phyloP scores from a whole-genome alignment of 164 flowering plant species.

The Nymphaea colorata region DNA sequence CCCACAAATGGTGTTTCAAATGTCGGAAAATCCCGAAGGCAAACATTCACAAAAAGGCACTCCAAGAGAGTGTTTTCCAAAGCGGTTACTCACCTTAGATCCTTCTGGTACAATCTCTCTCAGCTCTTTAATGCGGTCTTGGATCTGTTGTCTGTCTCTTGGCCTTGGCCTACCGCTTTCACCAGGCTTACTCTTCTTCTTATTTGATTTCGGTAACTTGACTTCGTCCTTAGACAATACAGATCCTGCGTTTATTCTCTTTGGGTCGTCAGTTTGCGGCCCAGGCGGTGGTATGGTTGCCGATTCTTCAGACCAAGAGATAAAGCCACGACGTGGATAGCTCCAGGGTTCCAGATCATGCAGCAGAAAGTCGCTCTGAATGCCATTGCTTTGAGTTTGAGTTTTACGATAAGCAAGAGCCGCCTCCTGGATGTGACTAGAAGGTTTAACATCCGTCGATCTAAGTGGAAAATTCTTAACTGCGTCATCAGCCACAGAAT shows the following conservation, averaged over 20 bases:
- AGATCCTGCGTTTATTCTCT: neutral
- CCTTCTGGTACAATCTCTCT: constrained; percentile 80
- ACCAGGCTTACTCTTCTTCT: constrained; percentile 27
- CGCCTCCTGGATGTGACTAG: neutral
- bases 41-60: neutral
- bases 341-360: neutral
- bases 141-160: constrained; percentile 87
- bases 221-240: neutral
- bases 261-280: neutral
- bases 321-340: neutral
- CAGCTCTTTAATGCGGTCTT: constrained; percentile 77
- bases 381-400: neutral
- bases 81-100: constrained; percentile 31
- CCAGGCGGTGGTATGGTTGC: neutral
- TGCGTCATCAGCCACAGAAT: neutral
- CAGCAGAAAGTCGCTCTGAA: neutral
- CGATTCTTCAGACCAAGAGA: neutral
- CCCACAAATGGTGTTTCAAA: neutral
- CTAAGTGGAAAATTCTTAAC: neutral
- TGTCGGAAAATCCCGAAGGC: neutral
- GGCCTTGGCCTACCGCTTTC: constrained; percentile 56
- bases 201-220: constrained; percentile 20
- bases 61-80: neutral
- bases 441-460: neutral
- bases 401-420: neutral